Evolutionary conservation across 495 filamentous ascomycete genomes (phyloP).

Genomic region (Aspergillus olivimuriae): DNA sequence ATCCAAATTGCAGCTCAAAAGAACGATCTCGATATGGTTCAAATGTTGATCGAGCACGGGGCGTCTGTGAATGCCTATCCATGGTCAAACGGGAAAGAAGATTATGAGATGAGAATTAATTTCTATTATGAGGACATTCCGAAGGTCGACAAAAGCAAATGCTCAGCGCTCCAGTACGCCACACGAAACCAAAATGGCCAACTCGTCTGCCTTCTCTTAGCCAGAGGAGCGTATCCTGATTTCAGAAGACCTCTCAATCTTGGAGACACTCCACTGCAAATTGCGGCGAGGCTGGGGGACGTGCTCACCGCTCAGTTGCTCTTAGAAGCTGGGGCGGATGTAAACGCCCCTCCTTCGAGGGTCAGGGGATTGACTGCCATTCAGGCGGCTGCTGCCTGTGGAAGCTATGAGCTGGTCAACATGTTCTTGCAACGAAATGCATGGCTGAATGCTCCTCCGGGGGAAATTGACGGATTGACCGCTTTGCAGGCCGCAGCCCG

Average conservation of each 20-base stretch:
- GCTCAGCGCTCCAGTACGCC: slow-evolving; percentile 1
- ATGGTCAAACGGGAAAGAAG: background rate
- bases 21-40: slow-evolving; percentile 1
- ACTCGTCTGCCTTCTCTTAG: slow-evolving; percentile 7
- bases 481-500: slow-evolving; percentile 16
- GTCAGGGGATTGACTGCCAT: slow-evolving; percentile 21
- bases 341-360: slow-evolving; percentile 14
- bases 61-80: slow-evolving; percentile 2
- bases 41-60: slow-evolving; percentile 8
- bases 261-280: slow-evolving; percentile 18
- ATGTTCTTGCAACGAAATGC: slow-evolving; percentile 13
- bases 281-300: slow-evolving; percentile 15
- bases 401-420: slow-evolving; percentile 6
- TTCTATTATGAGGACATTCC: background rate
- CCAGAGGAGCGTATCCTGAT: slow-evolving; percentile 2
- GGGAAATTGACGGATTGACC: slow-evolving; percentile 22
- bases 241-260: background rate
- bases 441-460: slow-evolving; percentile 20
- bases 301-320: slow-evolving; percentile 18
- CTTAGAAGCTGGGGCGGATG: slow-evolving; percentile 18
- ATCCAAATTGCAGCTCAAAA: slow-evolving; percentile 5
- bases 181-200: slow-evolving; percentile 4
- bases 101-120: too few species aligned
- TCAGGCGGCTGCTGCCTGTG: slow-evolving; percentile 11
- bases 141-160: background rate